Base-by-base conservation (phyloP, 1,284 basidiomycete species). In the Psilocybe mexicana region DNA sequence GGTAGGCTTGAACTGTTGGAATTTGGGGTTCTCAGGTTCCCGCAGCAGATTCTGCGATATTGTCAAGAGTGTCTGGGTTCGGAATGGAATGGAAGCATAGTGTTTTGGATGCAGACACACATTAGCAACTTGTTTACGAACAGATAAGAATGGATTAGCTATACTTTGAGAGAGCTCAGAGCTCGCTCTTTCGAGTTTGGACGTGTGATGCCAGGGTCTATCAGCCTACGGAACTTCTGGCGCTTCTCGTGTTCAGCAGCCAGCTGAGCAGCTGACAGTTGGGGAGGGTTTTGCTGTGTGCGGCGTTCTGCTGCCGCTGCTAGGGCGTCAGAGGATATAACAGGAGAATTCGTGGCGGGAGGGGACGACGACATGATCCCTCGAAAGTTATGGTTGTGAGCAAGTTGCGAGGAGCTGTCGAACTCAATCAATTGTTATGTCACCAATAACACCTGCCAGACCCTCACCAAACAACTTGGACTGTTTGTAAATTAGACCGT, bases 161-260 rank as follows among this genome's bases (percentile, higher is more conserved):
- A 64, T 78, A 85, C 90, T 79, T 84, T 83, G 64, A 92, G 74
- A 54, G 88, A 80, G 59, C 81, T 76, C 61, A 82, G 67, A 1
- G 85, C 85, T 53, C 82, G 74, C 54, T 81, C 79, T 61, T 80
- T 80, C n/a, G 85, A 71, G 67, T 92, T 91, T 3, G 84, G 86
- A 3, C 90, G 79, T 53, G 83, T 67, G 64, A 93, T 92, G n/a
- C 88, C 89, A 43, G 88, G 89, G 66, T 78, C 86, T 59, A 92
- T 80, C 58, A 92, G 75, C 47, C 91, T 78, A 52, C 91, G 80
- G 68, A 92, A 91, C 59, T 76, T 74, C 66, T 87, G 89, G 46
- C 86, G 82, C 58, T 79, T 79, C 59, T 87, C 86, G 65, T 86
- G 83, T 63, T 89, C 80, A 58, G 76, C 76, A 57, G 79, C 75